phyloP scores from a whole-genome alignment of 148 eudicot species.

The Polygonum aviculare region DNA sequence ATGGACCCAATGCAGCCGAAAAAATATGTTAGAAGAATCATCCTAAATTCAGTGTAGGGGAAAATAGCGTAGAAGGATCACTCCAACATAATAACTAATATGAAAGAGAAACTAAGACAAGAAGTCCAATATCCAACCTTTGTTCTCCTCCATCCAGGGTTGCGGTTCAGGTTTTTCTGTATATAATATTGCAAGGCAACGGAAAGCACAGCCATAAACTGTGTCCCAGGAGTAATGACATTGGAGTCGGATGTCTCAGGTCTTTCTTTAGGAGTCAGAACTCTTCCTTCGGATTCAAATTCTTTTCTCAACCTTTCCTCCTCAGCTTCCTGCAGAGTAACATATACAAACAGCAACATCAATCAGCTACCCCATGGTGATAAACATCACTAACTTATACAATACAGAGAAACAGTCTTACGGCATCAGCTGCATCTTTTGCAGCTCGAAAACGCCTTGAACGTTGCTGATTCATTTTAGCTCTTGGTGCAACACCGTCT shows the following conservation, averaged over 20 bases:
- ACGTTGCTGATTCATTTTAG: conserved; percentile 99
- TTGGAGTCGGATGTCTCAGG: conserved; percentile 90
- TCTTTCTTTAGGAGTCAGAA: conserved; percentile 48
- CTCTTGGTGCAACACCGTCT: conserved; percentile 99
- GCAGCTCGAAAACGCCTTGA: conserved; percentile 98
- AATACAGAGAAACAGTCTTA: conserved; percentile 24
- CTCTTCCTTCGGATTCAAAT: conserved; percentile 67
- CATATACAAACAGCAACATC: neutral
- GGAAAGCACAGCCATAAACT: conserved; percentile 85
- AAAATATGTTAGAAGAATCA: conserved; percentile 15
- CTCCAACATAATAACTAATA: conserved; percentile 36
- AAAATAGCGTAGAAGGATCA: conserved; percentile 35
- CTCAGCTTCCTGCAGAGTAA: conserved; percentile 66
- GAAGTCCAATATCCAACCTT: conserved; percentile 47
- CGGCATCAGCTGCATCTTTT: conserved; percentile 96
- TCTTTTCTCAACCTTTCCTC: conserved; percentile 64
- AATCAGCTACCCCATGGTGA: neutral
- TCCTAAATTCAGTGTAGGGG: conserved; percentile 33
- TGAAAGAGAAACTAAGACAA: conserved; percentile 15
- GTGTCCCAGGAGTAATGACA: conserved; percentile 96
- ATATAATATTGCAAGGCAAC: conserved; percentile 86
- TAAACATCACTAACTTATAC: neutral
- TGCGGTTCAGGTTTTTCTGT: conserved; percentile 65
- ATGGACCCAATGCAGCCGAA: conserved; percentile 38
- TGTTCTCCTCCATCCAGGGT: conserved; percentile 70